phyloP scores from a whole-genome alignment of 2,329 filamentous ascomycete genomes.

The Fusarium nanum region DNA sequence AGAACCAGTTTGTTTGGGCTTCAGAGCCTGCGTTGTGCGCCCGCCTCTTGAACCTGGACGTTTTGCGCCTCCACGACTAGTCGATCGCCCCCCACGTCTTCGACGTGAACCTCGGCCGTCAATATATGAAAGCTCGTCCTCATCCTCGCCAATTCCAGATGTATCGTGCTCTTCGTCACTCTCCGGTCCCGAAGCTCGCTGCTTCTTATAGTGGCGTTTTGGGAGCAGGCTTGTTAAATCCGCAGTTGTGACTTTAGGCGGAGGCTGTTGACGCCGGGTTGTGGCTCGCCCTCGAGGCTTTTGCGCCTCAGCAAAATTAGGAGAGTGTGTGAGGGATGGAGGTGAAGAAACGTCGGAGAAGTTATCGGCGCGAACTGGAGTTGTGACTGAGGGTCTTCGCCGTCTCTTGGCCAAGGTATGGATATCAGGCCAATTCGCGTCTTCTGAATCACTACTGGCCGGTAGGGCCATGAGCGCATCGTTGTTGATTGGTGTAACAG shows the following conservation, averaged over 20 bases:
- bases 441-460: conserved; percentile 63
- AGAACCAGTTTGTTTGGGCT: conserved; percentile 40
- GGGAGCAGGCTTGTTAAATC: conserved; percentile 66
- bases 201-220: conserved; percentile 59
- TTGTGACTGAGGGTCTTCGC: conserved; percentile 53
- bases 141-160: conserved; percentile 61
- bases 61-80: conserved; percentile 45
- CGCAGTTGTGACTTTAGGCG: conserved; percentile 63
- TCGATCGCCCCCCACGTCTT: conserved; percentile 50
- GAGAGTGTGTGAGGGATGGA: conserved; percentile 74
- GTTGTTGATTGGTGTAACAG: conserved; percentile 58
- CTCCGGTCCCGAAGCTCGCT: conserved; percentile 55
- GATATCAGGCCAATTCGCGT: conserved; percentile 64
- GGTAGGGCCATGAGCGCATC: conserved; percentile 67
- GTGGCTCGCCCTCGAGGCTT: conserved; percentile 49
- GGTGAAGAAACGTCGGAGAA: conserved; percentile 71
- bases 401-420: conserved; percentile 62
- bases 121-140: conserved; percentile 67
- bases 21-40: conserved; percentile 41
- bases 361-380: conserved; percentile 54
- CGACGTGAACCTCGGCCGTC: conserved; percentile 52
- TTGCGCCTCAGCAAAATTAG: conserved; percentile 59
- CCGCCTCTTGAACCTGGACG: conserved; percentile 47
- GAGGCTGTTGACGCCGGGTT: conserved; percentile 53
- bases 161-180: conserved; percentile 62